These are phyloP conservation scores for Gastrolobium villosum DNA, from an alignment of 306 rosid genomes.

Conservation along the genomic window DNA sequence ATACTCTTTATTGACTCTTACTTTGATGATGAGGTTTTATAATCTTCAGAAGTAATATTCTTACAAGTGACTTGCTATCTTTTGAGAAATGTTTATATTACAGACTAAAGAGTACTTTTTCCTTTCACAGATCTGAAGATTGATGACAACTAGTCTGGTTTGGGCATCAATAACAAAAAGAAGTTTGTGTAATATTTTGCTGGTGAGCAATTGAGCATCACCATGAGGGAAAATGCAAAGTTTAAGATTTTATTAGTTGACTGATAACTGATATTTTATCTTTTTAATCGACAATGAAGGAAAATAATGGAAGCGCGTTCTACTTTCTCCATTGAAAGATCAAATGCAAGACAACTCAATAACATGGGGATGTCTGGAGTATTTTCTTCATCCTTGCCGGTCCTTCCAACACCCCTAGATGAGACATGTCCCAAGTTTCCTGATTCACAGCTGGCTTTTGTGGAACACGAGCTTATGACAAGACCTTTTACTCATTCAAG, in stretches of 20 bases:
- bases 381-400: conserved; percentile 68
- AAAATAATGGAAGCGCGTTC: conserved; percentile 78
- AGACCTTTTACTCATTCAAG: conserved; percentile 59
- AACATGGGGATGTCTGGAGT: conserved; percentile 69
- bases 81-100: conserved; percentile 31
- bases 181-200: conserved; percentile 50
- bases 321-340: conserved; percentile 65
- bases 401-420: conserved; percentile 63
- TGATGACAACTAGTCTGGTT: conserved; percentile 54
- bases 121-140: conserved; percentile 52
- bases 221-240: conserved; percentile 19
- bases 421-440: conserved; percentile 68
- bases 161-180: conserved; percentile 45
- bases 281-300: conserved; percentile 51
- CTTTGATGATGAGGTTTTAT: conserved; percentile 38
- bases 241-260: conserved; percentile 20
- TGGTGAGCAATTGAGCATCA: conserved; percentile 58
- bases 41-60: conserved; percentile 24
- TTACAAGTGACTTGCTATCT: conserved; percentile 38
- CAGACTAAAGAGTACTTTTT: conserved; percentile 22
- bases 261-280: conserved; percentile 40
- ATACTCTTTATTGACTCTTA: conserved; percentile 20
- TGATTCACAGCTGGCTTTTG: conserved; percentile 64
- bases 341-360: conserved; percentile 63
- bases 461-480: conserved; percentile 63